phyloP scores from a whole-genome alignment of 2,329 filamentous ascomycete species.

The Monosporascus sp. region DNA sequence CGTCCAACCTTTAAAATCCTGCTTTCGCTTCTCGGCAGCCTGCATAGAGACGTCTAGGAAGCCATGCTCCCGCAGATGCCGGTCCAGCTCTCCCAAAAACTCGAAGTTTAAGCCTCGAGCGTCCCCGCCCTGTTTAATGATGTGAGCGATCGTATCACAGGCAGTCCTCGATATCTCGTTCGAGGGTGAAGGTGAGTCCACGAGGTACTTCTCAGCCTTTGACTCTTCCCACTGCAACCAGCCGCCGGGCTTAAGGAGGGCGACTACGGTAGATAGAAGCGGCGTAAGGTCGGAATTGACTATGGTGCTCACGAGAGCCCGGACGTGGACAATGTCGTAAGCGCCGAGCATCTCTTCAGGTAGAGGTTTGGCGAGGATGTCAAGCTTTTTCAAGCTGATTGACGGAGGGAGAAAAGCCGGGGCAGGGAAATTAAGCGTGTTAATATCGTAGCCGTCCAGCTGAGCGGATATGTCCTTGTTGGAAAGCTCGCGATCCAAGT shows the following conservation, averaged over 20 bases:
- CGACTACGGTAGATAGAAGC: constrained; percentile 7
- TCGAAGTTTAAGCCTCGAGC: constrained; percentile 5
- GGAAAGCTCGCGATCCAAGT: constrained; percentile 12
- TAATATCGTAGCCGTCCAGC: constrained; percentile 19
- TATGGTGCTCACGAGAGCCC: constrained; percentile 13
- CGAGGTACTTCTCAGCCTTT: constrained; percentile 6
- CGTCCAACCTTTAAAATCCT: constrained; percentile 20
- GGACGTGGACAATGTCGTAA: constrained; percentile 20
- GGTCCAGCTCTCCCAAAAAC: constrained; percentile 6
- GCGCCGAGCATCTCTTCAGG: constrained; percentile 9
- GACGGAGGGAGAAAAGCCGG: constrained; percentile 8
- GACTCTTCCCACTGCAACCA: constrained; percentile 21
- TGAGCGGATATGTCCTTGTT: constrained; percentile 3
- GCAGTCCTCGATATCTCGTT: constrained; percentile 2
- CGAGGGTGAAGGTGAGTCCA: constrained; percentile 8
- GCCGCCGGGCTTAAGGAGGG: constrained; percentile 19
- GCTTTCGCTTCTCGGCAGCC: background rate
- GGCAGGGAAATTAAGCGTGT: constrained; percentile 14
- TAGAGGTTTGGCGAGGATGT: constrained; percentile 10
- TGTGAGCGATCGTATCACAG: constrained; percentile 10
- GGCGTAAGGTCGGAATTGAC: constrained; percentile 6
- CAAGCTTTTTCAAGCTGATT: constrained; percentile 11
- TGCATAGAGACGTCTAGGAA: constrained; percentile 6
- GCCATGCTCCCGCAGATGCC: constrained; percentile 5
- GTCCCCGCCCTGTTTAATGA: constrained; percentile 1